Evolutionary conservation across 1,284 basidiomycete genomes (phyloP), one percentile per base, ranked within the genome.

Genomic region (Papiliotrema flavescens): DNA sequence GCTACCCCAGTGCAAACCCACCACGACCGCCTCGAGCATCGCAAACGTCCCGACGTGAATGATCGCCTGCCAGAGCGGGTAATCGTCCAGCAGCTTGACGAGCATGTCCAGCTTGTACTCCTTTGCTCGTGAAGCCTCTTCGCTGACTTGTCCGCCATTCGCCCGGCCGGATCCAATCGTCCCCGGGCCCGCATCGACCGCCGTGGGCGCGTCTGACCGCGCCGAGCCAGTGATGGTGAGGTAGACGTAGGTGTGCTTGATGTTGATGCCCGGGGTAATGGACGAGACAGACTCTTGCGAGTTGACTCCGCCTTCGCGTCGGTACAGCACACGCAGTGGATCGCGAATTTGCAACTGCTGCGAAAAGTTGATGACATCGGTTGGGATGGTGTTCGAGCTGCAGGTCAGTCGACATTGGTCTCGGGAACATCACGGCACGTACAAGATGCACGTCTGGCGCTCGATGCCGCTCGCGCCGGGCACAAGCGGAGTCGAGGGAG

Each of bases 81-180:
- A 83, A 71, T 98, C 94, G 48, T 95, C 91, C 62, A 96, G 86
- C 57, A 98, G 80, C 74, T 97, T 95, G 23, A 89, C 86, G 35
- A 98, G 81, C 17, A 92, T 93, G 69, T 98, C 94, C 49, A 98
- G 80, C 77, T 98, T 98, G 90, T 93, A 98, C 76, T 97, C 94
- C 60, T 90, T 84, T 36, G 92, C 92, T 71, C 91, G 88, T 14
- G 85, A 84, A 44, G 85, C 90, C 76, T 94, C 91, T 14, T 89
- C 87, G 73, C 65, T 75, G 19, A 57, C 51, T 47, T 64, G 60
- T 17, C 80, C 89, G 13, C 55, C 56, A 2, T 62, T 57, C 23
- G 58, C 66, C 50, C 91, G 80, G 14, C 91, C 90, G 23, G 90
- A 91, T 19, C 92, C 92, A 61, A 93, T 92, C 48, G 92, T 93